These are phyloP conservation scores for Naganishia kalamii DNA, from an alignment of 768 basidiomycete genomes.

Conservation along the genomic window DNA sequence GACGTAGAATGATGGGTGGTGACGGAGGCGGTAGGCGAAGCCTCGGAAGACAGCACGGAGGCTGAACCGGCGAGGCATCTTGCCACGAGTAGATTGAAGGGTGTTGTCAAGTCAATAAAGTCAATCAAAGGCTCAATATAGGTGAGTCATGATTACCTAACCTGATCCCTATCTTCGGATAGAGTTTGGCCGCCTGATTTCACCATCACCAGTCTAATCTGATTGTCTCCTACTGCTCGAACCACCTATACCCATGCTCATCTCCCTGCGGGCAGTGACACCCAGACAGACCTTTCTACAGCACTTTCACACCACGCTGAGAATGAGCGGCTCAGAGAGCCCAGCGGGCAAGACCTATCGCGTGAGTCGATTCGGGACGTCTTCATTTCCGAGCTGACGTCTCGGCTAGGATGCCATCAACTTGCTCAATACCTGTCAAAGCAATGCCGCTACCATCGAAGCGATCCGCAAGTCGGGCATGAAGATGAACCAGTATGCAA, in stretches of 20 bases:
- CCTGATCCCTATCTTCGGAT: too few relatives aligned
- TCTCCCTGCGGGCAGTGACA: background rate
- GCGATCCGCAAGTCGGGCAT: slow-evolving; percentile 70
- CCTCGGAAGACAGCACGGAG: slow-evolving; percentile 1
- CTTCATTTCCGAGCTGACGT: background rate
- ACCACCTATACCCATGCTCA: background rate
- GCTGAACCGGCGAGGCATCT: slow-evolving; percentile 6
- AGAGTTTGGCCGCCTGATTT: too few relatives aligned
- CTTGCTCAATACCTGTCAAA: slow-evolving; percentile 56
- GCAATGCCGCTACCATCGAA: slow-evolving; percentile 86
- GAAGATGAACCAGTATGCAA: slow-evolving; percentile 57
- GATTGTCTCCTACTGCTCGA: too few relatives aligned
- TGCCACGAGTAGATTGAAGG: too few relatives aligned
- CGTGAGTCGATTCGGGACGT: background rate
- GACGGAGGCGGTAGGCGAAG: slow-evolving; percentile 8
- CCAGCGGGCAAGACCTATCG: slow-evolving; percentile 11
- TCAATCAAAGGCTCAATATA: too few relatives aligned
- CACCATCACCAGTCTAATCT: too few relatives aligned
- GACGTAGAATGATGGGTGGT: slow-evolving; percentile 26
- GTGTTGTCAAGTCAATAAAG: too few relatives aligned
- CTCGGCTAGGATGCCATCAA: slow-evolving; percentile 44
- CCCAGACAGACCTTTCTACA: background rate
- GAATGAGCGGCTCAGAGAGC: slow-evolving; percentile 1
- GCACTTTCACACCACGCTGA: background rate
- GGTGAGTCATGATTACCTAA: too few relatives aligned